Percentiles rank a stretch among this genome's conserved stretches.
Conservation (phyloP, 371 early-diverging fungal genomes). For the Cokeromyces recurvatus region DNA sequence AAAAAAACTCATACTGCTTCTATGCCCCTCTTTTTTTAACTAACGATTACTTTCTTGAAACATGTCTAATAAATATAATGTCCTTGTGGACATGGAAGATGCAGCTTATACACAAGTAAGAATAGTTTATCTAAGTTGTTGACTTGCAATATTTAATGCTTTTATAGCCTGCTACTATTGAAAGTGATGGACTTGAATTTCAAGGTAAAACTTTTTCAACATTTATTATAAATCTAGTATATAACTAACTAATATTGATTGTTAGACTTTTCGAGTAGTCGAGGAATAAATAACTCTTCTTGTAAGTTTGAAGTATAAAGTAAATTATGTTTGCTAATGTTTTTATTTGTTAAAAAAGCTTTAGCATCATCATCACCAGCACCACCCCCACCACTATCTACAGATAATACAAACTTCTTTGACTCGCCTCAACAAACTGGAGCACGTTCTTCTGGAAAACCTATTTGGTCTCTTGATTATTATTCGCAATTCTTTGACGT, state of each 20-base stretch:
- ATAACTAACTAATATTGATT: not conserved
- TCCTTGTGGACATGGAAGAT: slow-evolving; percentile 52
- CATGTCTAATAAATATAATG: slow-evolving; percentile 42
- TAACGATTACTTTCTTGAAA: not conserved
- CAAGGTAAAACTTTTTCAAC: slow-evolving; percentile 37
- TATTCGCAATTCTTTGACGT: slow-evolving; percentile 90
- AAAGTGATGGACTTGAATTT: slow-evolving; percentile 50
- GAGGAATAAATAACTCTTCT: slow-evolving; percentile 7
- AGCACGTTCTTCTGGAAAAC: slow-evolving; percentile 28
- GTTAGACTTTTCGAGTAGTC: slow-evolving; percentile 11
- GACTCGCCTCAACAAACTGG: slow-evolving; percentile 38
- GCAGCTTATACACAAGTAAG: slow-evolving; percentile 35
- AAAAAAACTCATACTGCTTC: too few relatives aligned
- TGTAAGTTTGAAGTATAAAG: slow-evolving; percentile 7
- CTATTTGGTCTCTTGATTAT: slow-evolving; percentile 81
- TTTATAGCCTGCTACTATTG: slow-evolving; percentile 41
- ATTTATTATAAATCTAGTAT: not conserved
- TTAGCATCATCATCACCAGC: slow-evolving; percentile 7
- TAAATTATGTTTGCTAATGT: not conserved
- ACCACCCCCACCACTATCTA: slow-evolving; percentile 18
- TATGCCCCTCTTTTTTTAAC: too few relatives aligned
- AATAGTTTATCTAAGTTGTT: too few relatives aligned
- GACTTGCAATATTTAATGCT: too few relatives aligned
- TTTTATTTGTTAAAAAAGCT: not conserved
- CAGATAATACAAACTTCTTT: slow-evolving; percentile 19